Evolutionary conservation across 331 rosid species (phyloP).

Genomic region (Cydonia oblonga): DNA sequence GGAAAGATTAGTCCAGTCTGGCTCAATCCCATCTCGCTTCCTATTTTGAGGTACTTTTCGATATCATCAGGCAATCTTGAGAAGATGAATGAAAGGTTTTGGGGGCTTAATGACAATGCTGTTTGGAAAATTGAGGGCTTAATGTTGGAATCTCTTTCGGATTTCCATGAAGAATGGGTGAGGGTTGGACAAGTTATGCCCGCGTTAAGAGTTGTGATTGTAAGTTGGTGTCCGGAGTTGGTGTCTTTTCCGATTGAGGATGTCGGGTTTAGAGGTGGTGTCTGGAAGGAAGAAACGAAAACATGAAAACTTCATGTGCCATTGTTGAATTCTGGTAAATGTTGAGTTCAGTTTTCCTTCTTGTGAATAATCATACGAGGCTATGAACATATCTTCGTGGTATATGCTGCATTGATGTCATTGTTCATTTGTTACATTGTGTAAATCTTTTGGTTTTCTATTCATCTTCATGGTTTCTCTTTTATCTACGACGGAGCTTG

Average conservation of each 20-base stretch:
- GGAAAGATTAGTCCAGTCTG: constrained; percentile 22
- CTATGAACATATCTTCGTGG: not conserved
- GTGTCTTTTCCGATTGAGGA: constrained; percentile 15
- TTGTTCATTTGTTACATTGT: no score
- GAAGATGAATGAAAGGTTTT: constrained; percentile 4
- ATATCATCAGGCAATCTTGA: constrained; percentile 18
- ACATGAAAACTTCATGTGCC: not conserved
- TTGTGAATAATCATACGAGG: not conserved
- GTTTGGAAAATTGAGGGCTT: constrained; percentile 24
- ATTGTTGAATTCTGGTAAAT: not conserved
- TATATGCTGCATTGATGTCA: not conserved
- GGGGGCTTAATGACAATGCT: constrained; percentile 7
- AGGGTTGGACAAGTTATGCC: constrained; percentile 14
- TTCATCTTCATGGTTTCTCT: not conserved
- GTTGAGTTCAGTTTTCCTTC: not conserved
- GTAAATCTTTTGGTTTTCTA: not conserved
- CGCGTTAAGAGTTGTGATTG: constrained; percentile 3
- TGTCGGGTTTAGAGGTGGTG: constrained; percentile 17
- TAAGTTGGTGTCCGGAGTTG: constrained; percentile 19
- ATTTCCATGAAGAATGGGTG: constrained; percentile 18
- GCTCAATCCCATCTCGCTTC: constrained; percentile 29
- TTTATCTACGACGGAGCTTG: no score
- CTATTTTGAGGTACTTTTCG: constrained; percentile 14
- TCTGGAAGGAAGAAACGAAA: constrained; percentile 19
- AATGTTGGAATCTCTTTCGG: constrained; percentile 16